These are phyloP conservation scores for Penicillium fimorum DNA, from an alignment of 495 filamentous ascomycete species.

Conservation along the genomic window DNA sequence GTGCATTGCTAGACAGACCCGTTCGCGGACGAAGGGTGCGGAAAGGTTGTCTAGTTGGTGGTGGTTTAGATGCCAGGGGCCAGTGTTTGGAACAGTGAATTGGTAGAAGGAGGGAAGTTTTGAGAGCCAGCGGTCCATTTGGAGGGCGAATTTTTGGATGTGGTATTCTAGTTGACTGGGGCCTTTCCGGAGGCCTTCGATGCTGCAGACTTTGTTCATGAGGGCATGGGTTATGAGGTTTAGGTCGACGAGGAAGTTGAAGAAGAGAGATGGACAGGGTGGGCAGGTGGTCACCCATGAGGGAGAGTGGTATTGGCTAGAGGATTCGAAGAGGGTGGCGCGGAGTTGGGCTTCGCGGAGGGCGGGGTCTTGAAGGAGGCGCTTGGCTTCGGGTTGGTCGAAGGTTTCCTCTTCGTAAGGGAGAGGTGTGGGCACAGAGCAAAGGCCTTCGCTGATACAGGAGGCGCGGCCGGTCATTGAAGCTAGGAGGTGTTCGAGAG, in stretches of 20 bases:
- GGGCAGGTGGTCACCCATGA: slow-evolving; percentile 27
- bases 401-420: slow-evolving; percentile 54
- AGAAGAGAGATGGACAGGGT: slow-evolving; percentile 44
- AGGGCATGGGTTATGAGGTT: slow-evolving; percentile 51
- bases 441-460: slow-evolving; percentile 51
- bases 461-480: slow-evolving; percentile 62
- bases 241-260: slow-evolving; percentile 46
- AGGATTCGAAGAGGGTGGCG: slow-evolving; percentile 31
- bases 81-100: slow-evolving; percentile 35
- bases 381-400: slow-evolving; percentile 16
- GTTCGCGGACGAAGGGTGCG: slow-evolving; percentile 23
- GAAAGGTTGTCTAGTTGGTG: slow-evolving; percentile 17
- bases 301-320: slow-evolving; percentile 3
- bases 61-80: slow-evolving; percentile 23
- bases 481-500: slow-evolving; percentile 55
- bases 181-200: slow-evolving; percentile 47
- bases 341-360: slow-evolving; percentile 29
- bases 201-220: slow-evolving; percentile 55
- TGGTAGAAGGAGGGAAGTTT: slow-evolving; percentile 47
- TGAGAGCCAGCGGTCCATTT: slow-evolving; percentile 51
- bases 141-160: slow-evolving; percentile 44
- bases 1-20: slow-evolving; percentile 48
- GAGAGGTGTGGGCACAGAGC: slow-evolving; percentile 52
- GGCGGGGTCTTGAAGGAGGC: slow-evolving; percentile 23
- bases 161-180: slow-evolving; percentile 52